Conservation (phyloP, 257 asterid species). For the Solanum piurae region DNA sequence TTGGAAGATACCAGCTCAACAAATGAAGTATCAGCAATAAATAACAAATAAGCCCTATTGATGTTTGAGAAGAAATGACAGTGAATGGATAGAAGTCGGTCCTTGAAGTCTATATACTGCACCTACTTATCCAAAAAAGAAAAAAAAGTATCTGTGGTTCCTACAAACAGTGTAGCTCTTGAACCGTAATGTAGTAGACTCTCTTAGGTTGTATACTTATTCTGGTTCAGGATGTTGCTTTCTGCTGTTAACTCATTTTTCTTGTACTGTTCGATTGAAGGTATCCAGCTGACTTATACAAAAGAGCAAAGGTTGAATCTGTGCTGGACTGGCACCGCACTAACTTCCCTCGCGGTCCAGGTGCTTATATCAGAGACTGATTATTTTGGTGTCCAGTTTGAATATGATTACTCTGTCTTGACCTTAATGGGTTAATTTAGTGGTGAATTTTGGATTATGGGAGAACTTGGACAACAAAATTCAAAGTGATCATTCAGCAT, state of each 20-base stretch:
- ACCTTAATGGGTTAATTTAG: neutral
- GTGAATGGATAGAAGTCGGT: neutral
- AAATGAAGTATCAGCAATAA: neutral
- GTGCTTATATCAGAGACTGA: conserved; percentile 19
- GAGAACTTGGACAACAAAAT: neutral
- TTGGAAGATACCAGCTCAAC: neutral
- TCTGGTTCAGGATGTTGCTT: neutral
- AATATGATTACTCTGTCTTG: neutral
- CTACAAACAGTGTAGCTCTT: neutral
- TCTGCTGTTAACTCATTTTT: neutral
- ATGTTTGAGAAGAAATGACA: neutral
- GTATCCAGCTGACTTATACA: conserved; percentile 78
- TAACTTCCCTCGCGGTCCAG: conserved; percentile 68
- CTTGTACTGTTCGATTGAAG: conserved; percentile 15
- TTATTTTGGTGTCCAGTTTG: neutral
- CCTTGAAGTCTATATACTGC: neutral
- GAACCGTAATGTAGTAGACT: neutral
- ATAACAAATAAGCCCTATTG: neutral
- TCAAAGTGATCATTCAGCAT: neutral
- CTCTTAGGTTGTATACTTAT: neutral
- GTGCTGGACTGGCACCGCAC: conserved; percentile 91
- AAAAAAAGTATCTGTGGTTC: neutral
- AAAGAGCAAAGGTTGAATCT: conserved; percentile 70
- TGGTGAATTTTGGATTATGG: neutral
- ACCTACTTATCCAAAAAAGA: neutral